Percentiles rank a stretch among this genome's conserved stretches.
phyloP scores from a whole-genome alignment of 352 stramenopile species.

The Pythium aphanidermatum region DNA sequence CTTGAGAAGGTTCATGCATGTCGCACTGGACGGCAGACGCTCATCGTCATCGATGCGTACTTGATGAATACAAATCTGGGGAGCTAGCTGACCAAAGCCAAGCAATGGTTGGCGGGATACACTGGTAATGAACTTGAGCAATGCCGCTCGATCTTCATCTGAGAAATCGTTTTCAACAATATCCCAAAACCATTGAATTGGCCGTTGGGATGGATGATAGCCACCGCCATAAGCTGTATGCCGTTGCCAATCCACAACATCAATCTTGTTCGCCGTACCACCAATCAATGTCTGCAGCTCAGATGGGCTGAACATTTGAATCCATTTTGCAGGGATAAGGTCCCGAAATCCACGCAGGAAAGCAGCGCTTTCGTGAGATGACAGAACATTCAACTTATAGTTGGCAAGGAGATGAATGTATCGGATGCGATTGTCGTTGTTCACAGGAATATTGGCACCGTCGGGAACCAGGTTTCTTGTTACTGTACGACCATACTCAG shows the following conservation, averaged over 20 bases:
- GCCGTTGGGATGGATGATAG: slow-evolving; percentile 84
- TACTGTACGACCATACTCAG: slow-evolving; percentile 62
- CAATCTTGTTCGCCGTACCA: slow-evolving; percentile 88
- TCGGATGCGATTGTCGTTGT: slow-evolving; percentile 90
- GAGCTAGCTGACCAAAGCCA: slow-evolving; percentile 91
- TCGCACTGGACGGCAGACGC: slow-evolving; percentile 77
- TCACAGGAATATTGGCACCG: slow-evolving; percentile 87
- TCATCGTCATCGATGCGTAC: slow-evolving; percentile 69
- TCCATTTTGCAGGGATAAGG: slow-evolving; percentile 67
- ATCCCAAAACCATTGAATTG: slow-evolving; percentile 79
- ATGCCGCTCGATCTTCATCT: slow-evolving; percentile 74
- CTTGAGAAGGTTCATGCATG: slow-evolving; percentile 98
- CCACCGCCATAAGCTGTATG: slow-evolving; percentile 93
- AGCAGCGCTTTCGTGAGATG: slow-evolving; percentile 43
- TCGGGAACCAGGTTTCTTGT: slow-evolving; percentile 76
- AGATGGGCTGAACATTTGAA: slow-evolving; percentile 80
- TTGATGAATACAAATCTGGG: slow-evolving; percentile 93
- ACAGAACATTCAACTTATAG: slow-evolving; percentile 93
- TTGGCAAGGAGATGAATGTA: slow-evolving; percentile 97
- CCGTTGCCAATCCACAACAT: slow-evolving; percentile 92
- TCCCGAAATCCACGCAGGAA: slow-evolving; percentile 72
- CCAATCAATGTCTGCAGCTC: slow-evolving; percentile 95
- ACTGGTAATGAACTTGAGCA: slow-evolving; percentile 97
- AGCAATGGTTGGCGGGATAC: slow-evolving; percentile 90
- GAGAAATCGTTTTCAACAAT: slow-evolving; percentile 69